Evolutionary conservation across 2,329 filamentous ascomycete species (phyloP).

Genomic region (Aspergillus tanneri): DNA sequence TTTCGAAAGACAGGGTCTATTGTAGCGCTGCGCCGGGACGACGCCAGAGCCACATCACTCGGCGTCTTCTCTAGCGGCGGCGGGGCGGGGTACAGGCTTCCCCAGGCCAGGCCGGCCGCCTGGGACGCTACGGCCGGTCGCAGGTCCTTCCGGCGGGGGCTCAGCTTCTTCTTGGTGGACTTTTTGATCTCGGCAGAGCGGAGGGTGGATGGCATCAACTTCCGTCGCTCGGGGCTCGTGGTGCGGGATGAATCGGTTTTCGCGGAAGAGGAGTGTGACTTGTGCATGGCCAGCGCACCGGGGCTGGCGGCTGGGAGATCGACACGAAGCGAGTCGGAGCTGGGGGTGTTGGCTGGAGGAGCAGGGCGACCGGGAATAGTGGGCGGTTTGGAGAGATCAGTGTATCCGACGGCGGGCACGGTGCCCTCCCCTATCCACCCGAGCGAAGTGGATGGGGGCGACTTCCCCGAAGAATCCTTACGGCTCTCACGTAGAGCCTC

Average conservation of each 20-base stretch:
- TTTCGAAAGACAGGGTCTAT: conserved; percentile 28
- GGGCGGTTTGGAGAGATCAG: conserved; percentile 73
- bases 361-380: conserved; percentile 52
- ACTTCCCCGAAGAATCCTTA: conserved; percentile 45
- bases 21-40: conserved; percentile 30
- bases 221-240: conserved; percentile 61
- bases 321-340: conserved; percentile 22
- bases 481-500: conserved; percentile 72
- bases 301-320: conserved; percentile 10
- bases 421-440: conserved; percentile 78
- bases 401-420: conserved; percentile 75
- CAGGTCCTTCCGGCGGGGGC: conserved; percentile 39
- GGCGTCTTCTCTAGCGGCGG: conserved; percentile 28
- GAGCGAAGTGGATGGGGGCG: conserved; percentile 27
- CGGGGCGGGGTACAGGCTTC: conserved; percentile 34
- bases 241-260: conserved; percentile 52
- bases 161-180: conserved; percentile 45
- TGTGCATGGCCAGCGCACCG: conserved; percentile 23
- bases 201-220: conserved; percentile 58
- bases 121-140: conserved; percentile 61
- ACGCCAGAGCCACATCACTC: conserved; percentile 29
- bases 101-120: conserved; percentile 64
- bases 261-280: conserved; percentile 30
- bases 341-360: conserved; percentile 16
- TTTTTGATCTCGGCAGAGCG: conserved; percentile 50